Evolutionary conservation across 2,329 filamentous ascomycete genomes (phyloP).

Genomic region (Truncatella angustata): DNA sequence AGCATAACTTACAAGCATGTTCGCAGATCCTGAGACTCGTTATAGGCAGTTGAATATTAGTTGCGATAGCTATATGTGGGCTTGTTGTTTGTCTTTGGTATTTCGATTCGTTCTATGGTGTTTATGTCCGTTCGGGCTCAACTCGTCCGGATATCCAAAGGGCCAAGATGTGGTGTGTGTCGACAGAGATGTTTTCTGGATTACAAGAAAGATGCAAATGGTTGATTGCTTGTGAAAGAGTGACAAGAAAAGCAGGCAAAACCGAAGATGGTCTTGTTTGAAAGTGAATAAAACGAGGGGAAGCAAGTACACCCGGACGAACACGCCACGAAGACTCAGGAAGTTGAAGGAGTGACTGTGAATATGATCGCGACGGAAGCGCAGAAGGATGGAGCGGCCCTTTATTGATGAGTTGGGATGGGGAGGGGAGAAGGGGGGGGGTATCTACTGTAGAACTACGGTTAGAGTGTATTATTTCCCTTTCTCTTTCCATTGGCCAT

Average conservation of each 20-base stretch:
- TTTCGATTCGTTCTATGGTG: not conserved
- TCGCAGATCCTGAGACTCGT: no score
- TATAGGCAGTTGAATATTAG: constrained; percentile 3
- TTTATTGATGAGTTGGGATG: constrained; percentile 1
- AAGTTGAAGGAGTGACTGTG: constrained; percentile 5
- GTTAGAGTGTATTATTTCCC: not conserved
- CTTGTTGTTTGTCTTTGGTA: not conserved
- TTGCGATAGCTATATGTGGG: not conserved
- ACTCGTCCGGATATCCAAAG: constrained; percentile 2
- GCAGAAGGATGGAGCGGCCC: not conserved
- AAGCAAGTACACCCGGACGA: constrained; percentile 8
- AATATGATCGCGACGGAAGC: not conserved
- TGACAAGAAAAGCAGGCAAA: constrained; percentile 8
- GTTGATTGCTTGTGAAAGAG: constrained; percentile 5
- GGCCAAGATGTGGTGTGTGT: not conserved
- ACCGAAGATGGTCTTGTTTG: not conserved
- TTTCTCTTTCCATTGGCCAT: no score
- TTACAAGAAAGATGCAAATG: constrained; percentile 3
- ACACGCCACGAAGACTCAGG: constrained; percentile 8
- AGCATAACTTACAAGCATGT: constrained; percentile 8
- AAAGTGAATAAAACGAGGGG: constrained; percentile 5
- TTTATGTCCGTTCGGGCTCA: constrained; percentile 3
- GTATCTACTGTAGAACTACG: not conserved
- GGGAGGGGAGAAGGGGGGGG: no score
- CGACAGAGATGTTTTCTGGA: not conserved